phyloP scores from a whole-genome alignment of 108 stramenopile genomes.

The Thalassiosira profunda region DNA sequence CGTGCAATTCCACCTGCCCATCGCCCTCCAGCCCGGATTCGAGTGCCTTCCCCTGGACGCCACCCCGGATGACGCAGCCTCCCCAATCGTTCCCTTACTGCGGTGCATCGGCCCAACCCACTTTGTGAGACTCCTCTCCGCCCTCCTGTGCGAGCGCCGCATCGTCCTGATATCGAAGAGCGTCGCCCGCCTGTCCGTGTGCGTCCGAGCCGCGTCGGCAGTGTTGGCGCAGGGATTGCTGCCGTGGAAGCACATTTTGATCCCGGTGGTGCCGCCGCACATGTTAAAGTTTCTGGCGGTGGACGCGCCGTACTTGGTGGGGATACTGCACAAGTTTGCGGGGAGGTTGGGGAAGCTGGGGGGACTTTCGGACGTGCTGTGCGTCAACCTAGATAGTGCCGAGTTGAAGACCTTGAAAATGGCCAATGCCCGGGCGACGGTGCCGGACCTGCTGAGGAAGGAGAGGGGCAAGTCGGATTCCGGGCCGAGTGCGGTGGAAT shows the following conservation, averaged over 20 bases:
- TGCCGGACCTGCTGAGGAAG: conserved; percentile 48
- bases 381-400: conserved; percentile 77
- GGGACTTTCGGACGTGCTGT: conserved; percentile 79
- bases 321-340: conserved; percentile 50
- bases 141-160: conserved; percentile 79
- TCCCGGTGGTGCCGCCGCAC: conserved; percentile 86
- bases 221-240: conserved; percentile 78
- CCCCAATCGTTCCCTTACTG: conserved; percentile 80
- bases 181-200: conserved; percentile 73
- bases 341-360: conserved; percentile 42
- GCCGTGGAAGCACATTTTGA: conserved; percentile 81
- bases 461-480: conserved; percentile 8
- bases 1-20: conserved; percentile 35
- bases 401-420: conserved; percentile 77
- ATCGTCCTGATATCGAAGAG: conserved; percentile 70
- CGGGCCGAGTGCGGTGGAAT: conserved; percentile 53
- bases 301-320: conserved; percentile 74
- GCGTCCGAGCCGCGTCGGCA: conserved; percentile 71
- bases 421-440: conserved; percentile 23
- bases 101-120: conserved; percentile 73
- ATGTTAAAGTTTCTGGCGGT: conserved; percentile 69
- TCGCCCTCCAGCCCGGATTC: conserved; percentile 43
- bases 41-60: conserved; percentile 27
- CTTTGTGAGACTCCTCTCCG: conserved; percentile 73
- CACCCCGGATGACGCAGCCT: conserved; percentile 37